These are phyloP conservation scores for Brassica carinata DNA, from an alignment of 345 rosid genomes.

Conservation along the genomic window DNA sequence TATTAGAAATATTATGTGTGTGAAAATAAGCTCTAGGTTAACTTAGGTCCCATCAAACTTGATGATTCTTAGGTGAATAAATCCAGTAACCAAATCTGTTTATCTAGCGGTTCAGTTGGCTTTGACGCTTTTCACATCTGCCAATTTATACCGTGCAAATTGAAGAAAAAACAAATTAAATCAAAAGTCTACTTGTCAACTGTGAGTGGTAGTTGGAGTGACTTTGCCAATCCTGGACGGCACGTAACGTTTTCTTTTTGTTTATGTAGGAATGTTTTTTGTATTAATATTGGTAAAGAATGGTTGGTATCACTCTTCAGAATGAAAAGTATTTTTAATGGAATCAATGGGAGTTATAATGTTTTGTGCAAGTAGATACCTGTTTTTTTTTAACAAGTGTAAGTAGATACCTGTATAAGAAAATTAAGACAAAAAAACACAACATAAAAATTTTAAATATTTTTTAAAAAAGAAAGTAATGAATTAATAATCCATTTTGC, in stretches of 20 bases:
- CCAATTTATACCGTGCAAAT: conserved; percentile 17
- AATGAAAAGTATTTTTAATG: no score
- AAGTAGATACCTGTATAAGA: no score
- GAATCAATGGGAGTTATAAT: no score
- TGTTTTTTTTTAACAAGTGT: no score
- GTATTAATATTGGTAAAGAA: no score
- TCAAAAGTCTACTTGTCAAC: conserved; percentile 23
- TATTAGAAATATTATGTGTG: conserved; percentile 19
- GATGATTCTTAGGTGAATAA: conserved; percentile 25
- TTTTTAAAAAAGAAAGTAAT: no score
- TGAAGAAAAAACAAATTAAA: not conserved
- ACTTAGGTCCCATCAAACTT: conserved; percentile 34
- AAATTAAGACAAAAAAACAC: no score
- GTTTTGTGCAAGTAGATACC: no score
- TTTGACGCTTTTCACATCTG: conserved; percentile 22
- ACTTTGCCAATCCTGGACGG: conserved; percentile 40
- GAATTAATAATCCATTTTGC: no score
- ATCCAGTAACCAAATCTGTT: conserved; percentile 34
- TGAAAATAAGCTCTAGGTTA: conserved; percentile 34
- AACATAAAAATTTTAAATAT: no score
- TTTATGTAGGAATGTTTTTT: no score
- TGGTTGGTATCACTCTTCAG: no score
- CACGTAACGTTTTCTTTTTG: not conserved
- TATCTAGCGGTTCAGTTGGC: conserved; percentile 22
- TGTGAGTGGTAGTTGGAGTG: conserved; percentile 30